Evolutionary conservation across 192 early-diverging fungal species (phyloP).

Genomic region (Entomortierella beljakovae): DNA sequence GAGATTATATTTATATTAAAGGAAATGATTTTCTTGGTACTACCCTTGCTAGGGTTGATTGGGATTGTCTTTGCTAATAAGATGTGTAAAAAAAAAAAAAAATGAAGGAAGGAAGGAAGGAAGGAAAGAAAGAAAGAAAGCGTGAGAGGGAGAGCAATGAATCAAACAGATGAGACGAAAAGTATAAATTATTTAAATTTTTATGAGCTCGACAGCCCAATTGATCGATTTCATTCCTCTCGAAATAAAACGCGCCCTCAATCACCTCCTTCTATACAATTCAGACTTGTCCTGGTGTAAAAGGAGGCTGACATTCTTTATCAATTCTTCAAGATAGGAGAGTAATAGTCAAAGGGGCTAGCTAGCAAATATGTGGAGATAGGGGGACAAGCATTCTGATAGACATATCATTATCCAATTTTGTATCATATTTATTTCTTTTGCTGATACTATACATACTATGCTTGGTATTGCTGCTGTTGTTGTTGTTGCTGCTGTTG

Average conservation of each 20-base stretch:
- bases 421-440: not conserved
- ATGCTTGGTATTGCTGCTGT: constrained; percentile 47
- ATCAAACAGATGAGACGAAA: not conserved
- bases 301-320: not conserved
- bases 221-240: not conserved
- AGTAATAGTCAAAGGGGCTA: not conserved
- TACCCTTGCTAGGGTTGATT: too few relatives aligned
- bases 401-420: too few relatives aligned
- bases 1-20: not conserved
- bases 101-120: too few relatives aligned
- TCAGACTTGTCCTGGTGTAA: too few relatives aligned
- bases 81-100: too few relatives aligned
- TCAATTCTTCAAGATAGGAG: not conserved
- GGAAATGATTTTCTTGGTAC: too few relatives aligned
- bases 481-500: constrained; percentile 28
- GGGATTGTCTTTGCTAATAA: too few relatives aligned
- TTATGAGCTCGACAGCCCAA: not conserved
- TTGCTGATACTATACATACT: not conserved
- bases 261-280: too few relatives aligned
- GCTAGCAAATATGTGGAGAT: too few relatives aligned
- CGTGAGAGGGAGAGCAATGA: not conserved
- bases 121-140: not conserved
- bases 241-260: too few relatives aligned
- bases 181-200: not conserved
- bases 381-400: too few relatives aligned